phyloP scores from a whole-genome alignment of 2,329 filamentous ascomycete genomes.

The Diaporthe sp. region DNA sequence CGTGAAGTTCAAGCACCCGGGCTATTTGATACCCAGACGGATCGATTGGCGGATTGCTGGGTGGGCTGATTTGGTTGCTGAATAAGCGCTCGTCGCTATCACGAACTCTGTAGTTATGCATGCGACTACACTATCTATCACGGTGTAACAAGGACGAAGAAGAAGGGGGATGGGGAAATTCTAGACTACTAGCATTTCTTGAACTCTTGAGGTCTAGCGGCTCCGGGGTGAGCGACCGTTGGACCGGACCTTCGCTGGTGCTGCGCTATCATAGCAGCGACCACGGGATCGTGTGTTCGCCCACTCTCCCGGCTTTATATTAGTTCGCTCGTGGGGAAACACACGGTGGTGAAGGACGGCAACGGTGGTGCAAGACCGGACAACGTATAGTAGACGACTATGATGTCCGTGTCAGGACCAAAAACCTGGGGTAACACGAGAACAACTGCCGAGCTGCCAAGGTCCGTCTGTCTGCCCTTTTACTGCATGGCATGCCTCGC shows the following conservation, averaged over 20 bases:
- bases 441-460: constrained; percentile 12
- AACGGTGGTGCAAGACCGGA: background rate
- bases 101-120: background rate
- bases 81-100: background rate
- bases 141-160: background rate
- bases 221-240: background rate
- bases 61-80: background rate
- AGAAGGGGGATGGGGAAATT: background rate
- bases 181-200: background rate
- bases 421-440: background rate
- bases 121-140: background rate
- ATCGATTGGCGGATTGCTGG: background rate
- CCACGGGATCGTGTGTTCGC: background rate
- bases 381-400: background rate
- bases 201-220: background rate
- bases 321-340: too few relatives aligned
- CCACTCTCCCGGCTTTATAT: background rate
- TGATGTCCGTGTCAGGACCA: background rate
- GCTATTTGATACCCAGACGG: background rate
- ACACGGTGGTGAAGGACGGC: too few relatives aligned
- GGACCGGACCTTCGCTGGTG: background rate
- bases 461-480: background rate
- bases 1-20: background rate
- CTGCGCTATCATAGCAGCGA: background rate
- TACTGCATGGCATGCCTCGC: background rate